Evolutionary conservation across 257 asterid genomes (phyloP).

Genomic region (Nicotiana knightiana): DNA sequence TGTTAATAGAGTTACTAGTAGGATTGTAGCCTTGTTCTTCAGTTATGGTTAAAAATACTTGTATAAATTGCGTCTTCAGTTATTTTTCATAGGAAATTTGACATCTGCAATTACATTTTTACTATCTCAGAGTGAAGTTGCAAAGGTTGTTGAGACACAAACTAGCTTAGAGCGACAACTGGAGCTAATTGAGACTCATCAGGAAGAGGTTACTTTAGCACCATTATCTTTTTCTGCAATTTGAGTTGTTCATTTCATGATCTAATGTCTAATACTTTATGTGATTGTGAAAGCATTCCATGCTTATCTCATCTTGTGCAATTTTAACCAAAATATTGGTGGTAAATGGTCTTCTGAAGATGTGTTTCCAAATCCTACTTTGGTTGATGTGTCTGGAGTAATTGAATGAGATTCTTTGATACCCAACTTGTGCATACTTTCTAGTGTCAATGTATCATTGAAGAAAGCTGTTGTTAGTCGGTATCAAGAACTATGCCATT

Average conservation of each 20-base stretch:
- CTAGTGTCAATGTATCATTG: background rate
- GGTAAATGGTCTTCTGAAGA: background rate
- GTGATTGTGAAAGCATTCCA: conserved; percentile 4
- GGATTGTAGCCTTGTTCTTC: background rate
- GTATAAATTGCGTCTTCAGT: background rate
- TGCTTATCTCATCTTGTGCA: background rate
- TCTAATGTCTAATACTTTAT: conserved; percentile 4
- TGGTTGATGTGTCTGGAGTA: background rate
- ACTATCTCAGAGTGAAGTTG: conserved; percentile 73
- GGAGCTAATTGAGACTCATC: conserved; percentile 96
- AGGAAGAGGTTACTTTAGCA: conserved; percentile 61
- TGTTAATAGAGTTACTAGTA: background rate
- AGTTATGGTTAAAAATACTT: background rate
- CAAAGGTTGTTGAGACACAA: conserved; percentile 87
- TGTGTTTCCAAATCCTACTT: background rate
- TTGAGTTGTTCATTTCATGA: background rate
- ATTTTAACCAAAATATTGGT: background rate
- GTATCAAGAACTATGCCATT: background rate
- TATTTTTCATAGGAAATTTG: background rate
- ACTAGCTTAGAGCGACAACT: conserved; percentile 76
- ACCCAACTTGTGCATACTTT: background rate
- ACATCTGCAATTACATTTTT: background rate
- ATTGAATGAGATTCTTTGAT: background rate
- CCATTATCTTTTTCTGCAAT: background rate
- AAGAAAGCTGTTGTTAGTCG: background rate